A percentile compares a stretch with the other conserved stretches of the same genome.
Conservation (phyloP, 2,329 filamentous ascomycete genomes). For the Aspergillus intermedius region DNA sequence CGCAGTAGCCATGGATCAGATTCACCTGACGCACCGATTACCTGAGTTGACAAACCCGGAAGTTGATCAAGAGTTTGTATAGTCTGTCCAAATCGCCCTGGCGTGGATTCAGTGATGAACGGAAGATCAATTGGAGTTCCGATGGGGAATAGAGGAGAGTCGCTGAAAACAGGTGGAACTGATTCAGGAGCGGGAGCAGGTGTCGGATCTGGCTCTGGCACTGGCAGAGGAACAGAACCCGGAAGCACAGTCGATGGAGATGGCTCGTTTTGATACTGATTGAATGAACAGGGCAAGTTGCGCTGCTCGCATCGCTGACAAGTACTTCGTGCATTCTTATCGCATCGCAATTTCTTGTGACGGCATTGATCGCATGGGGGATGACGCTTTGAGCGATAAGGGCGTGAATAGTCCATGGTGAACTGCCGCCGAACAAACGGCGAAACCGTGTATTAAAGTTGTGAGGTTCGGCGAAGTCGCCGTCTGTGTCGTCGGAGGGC, state of each 20-base stretch:
- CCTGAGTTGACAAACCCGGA: constrained; percentile 16
- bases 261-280: neutral
- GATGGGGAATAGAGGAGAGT: neutral
- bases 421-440: neutral
- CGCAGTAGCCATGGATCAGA: constrained; percentile 28
- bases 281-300: constrained; percentile 4
- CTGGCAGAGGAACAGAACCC: no score
- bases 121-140: neutral
- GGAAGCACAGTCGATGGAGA: neutral
- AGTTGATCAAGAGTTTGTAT: constrained; percentile 19
- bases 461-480: neutral
- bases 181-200: neutral
- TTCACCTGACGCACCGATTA: constrained; percentile 24
- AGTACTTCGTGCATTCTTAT: constrained; percentile 1
- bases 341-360: constrained; percentile 15
- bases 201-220: neutral
- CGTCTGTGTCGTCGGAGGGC: neutral
- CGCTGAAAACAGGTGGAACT: neutral
- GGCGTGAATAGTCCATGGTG: constrained; percentile 5
- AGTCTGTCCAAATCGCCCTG: constrained; percentile 3
- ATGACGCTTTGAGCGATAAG: constrained; percentile 19
- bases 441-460: neutral
- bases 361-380: constrained; percentile 19
- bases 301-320: constrained; percentile 9
- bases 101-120: neutral